These are phyloP conservation scores for Clarireedia hainanense DNA, from an alignment of 2,329 filamentous ascomycete species.

Conservation along the genomic window DNA sequence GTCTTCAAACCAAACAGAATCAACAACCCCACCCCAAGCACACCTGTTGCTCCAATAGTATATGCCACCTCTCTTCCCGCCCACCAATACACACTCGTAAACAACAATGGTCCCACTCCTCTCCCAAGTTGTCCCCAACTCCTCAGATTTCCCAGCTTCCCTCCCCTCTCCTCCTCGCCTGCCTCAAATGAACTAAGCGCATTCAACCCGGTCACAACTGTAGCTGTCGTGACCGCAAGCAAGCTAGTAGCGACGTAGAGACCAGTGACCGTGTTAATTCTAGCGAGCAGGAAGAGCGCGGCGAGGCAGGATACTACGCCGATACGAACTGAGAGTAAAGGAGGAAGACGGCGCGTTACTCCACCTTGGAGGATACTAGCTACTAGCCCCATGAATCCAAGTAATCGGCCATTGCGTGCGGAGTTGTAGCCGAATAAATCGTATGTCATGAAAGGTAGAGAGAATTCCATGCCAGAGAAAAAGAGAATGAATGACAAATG, in stretches of 20 bases:
- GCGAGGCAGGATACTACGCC: constrained; percentile 70
- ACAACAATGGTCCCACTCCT: constrained; percentile 78
- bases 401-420: constrained; percentile 71
- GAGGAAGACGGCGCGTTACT: constrained; percentile 78
- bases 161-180: constrained; percentile 68
- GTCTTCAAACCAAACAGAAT: constrained; percentile 63
- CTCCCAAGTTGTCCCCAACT: constrained; percentile 80
- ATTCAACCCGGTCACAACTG: constrained; percentile 90
- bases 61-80: constrained; percentile 84
- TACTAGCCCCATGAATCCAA: constrained; percentile 86
- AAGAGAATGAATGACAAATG: constrained; percentile 92
- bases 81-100: constrained; percentile 98
- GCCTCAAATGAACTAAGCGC: constrained; percentile 89
- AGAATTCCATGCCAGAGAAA: constrained; percentile 98
- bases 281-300: constrained; percentile 73
- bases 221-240: constrained; percentile 83
- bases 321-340: constrained; percentile 69
- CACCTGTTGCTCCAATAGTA: constrained; percentile 68
- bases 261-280: constrained; percentile 56
- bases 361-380: constrained; percentile 89
- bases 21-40: constrained; percentile 62
- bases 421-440: constrained; percentile 82
- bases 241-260: constrained; percentile 79
- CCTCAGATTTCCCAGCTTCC: constrained; percentile 76
- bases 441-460: constrained; percentile 93